phyloP scores from a whole-genome alignment of 495 filamentous ascomycete genomes.

The Cladorrhinum samala region DNA sequence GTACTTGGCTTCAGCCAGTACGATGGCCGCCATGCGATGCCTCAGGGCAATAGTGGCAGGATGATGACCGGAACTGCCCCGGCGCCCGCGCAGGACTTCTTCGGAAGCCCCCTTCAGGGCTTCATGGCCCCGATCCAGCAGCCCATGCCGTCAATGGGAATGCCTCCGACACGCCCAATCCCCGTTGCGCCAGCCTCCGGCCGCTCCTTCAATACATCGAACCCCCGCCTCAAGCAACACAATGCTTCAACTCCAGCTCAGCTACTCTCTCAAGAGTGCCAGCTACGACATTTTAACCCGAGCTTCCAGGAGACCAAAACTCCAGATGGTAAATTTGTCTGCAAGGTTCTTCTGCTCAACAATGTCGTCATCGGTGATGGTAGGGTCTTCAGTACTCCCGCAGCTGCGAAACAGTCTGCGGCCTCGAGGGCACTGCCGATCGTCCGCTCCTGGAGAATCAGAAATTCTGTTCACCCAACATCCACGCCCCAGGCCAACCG shows the following conservation, averaged over 20 bases:
- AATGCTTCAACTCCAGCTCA: not conserved
- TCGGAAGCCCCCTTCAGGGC: not conserved
- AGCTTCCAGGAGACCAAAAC: not conserved
- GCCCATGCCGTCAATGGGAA: not conserved
- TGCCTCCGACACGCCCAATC: not conserved
- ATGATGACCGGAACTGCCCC: not conserved
- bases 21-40: not conserved
- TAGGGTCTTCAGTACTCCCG: not conserved
- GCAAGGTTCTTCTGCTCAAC: constrained; percentile 7
- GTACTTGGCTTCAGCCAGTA: not conserved
- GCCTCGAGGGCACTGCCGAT: constrained; percentile 10
- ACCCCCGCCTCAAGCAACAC: not conserved
- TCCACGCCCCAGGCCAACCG: too few species aligned
- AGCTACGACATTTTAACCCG: constrained; percentile 29
- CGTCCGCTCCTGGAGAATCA: not conserved
- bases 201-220: not conserved
- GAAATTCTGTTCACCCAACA: too few species aligned
- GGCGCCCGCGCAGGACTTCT: not conserved
- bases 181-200: not conserved
- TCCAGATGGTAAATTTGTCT: not conserved
- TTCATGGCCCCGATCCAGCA: not conserved
- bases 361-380: not conserved
- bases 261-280: constrained; percentile 20
- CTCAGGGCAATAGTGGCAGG: not conserved
- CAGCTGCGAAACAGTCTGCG: constrained; percentile 1